These are phyloP conservation scores for Rosa persica DNA, from an alignment of 306 rosid genomes.

Conservation along the genomic window DNA sequence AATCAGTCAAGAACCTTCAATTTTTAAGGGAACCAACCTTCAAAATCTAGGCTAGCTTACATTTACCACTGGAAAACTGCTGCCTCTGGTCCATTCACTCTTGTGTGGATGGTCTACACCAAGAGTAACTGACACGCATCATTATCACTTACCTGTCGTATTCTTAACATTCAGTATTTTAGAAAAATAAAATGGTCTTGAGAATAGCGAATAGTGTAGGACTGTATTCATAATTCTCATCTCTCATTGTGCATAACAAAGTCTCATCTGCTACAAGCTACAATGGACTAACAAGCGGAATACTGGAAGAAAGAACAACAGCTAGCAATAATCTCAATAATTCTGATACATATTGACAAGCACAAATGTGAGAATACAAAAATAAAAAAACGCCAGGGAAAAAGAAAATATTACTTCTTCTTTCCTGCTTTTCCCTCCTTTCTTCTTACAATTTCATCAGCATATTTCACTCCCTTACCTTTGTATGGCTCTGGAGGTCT, in stretches of 20 bases:
- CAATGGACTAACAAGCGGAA: neutral
- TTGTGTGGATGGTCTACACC: neutral
- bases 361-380: constrained; percentile 12
- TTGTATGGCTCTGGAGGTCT: constrained; percentile 99
- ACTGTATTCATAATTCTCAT: neutral
- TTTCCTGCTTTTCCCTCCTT: constrained; percentile 97
- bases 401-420: constrained; percentile 53
- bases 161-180: neutral
- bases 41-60: too few species aligned
- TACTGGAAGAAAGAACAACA: neutral
- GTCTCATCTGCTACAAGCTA: neutral
- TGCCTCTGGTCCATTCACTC: neutral
- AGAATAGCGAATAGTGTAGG: neutral
- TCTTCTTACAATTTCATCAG: constrained; percentile 83
- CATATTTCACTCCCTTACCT: constrained; percentile 97
- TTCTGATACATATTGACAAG: constrained; percentile 20
- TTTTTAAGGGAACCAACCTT: too few species aligned
- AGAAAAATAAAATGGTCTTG: neutral
- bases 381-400: neutral
- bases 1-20: neutral
- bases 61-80: neutral
- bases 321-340: constrained; percentile 8
- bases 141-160: neutral
- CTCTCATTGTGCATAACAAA: neutral
- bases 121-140: neutral